Conservation (phyloP, 352 stramenopile genomes). For the Phytopythium aichiense region DNA sequence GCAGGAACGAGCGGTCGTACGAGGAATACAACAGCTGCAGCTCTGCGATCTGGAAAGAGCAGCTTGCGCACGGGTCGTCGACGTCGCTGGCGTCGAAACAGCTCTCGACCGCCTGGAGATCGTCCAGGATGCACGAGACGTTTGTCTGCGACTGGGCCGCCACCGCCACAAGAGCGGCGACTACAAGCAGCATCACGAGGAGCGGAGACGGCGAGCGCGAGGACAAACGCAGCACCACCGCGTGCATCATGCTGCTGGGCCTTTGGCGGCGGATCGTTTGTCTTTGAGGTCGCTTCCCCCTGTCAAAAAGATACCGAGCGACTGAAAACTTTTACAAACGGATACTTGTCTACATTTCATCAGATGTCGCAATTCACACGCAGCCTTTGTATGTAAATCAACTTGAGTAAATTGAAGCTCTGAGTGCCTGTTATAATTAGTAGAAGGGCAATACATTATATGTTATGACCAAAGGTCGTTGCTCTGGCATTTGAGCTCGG, state of each 20-base stretch:
- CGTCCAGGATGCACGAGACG: background rate
- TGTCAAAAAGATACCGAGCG: background rate
- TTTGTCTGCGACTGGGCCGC: background rate
- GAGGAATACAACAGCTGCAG: background rate
- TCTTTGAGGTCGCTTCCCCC: background rate
- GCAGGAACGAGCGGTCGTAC: background rate
- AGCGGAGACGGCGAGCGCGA: background rate
- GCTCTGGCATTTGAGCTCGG: too few species aligned
- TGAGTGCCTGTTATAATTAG: too few species aligned
- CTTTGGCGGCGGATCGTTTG: background rate
- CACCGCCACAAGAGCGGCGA: background rate
- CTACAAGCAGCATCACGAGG: constrained; percentile 1
- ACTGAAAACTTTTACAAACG: too few species aligned
- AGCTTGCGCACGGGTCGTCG: background rate
- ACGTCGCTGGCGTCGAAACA: background rate
- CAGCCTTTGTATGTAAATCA: too few species aligned
- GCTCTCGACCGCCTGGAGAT: background rate
- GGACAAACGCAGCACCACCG: background rate
- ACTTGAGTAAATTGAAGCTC: too few species aligned
- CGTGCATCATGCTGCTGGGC: background rate
- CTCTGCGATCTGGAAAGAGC: background rate
- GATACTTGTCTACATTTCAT: too few species aligned
- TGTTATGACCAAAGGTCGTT: too few species aligned
- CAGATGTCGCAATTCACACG: too few species aligned
- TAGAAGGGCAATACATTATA: too few species aligned